Percentiles rank a stretch among this genome's conserved stretches.
Evolutionary conservation across 352 stramenopile species (phyloP).

Genomic region (Phytophthora syringae): DNA sequence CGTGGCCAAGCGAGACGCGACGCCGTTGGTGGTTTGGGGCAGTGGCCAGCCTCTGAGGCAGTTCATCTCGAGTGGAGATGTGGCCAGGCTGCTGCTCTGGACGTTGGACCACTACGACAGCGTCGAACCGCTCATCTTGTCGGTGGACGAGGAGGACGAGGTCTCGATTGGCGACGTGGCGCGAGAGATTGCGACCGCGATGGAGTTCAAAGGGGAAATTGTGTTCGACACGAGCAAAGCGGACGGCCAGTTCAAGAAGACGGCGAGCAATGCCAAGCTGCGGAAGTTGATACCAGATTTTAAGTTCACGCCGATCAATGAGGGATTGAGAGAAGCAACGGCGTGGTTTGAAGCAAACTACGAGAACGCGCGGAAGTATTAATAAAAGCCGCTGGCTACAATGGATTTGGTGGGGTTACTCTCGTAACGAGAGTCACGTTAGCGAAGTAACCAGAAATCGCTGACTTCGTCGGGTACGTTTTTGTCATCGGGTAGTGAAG

Average conservation of each 20-base stretch:
- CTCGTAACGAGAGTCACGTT: too few species aligned
- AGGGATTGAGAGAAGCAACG: conserved; percentile 73
- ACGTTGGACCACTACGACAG: conserved; percentile 76
- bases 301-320: conserved; percentile 94
- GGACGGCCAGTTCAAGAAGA: conserved; percentile 99
- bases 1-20: conserved; percentile 91
- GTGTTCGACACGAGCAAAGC: conserved; percentile 94
- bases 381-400: too few species aligned
- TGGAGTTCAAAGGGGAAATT: conserved; percentile 86
- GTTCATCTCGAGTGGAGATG: conserved; percentile 97
- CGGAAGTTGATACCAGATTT: conserved; percentile 88
- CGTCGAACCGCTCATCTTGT: conserved; percentile 96
- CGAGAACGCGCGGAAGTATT: conserved; percentile 49
- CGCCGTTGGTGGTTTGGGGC: conserved; percentile 95
- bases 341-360: conserved; percentile 66
- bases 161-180: conserved; percentile 96
- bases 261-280: conserved; percentile 97
- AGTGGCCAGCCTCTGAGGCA: conserved; percentile 95
- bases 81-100: conserved; percentile 95
- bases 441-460: too few species aligned
- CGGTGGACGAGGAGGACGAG: conserved; percentile 94
- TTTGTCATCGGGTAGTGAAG: too few species aligned
- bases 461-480: too few species aligned
- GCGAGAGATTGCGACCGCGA: conserved; percentile 68
- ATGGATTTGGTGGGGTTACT: too few species aligned